A percentile compares a stretch with the other conserved stretches of the same genome.
phyloP scores from a whole-genome alignment of 2,329 filamentous ascomycete species.

The Chaetoscypha palmicola region DNA sequence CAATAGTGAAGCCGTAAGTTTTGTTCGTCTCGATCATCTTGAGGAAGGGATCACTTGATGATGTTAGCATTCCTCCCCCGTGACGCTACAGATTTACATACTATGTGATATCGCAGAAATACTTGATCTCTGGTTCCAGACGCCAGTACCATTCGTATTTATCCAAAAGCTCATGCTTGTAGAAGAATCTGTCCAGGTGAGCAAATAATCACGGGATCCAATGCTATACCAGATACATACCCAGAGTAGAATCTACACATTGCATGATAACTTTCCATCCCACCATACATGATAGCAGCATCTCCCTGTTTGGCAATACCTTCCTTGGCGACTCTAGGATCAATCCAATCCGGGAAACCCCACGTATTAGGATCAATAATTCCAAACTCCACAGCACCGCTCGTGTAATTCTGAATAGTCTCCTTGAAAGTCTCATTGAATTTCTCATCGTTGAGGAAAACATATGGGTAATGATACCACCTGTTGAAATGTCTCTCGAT shows the following conservation, averaged over 20 bases:
- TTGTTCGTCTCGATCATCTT: slow-evolving; percentile 94
- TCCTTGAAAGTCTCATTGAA: slow-evolving; percentile 95
- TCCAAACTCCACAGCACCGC: slow-evolving; percentile 80
- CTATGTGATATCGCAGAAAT: slow-evolving; percentile 99
- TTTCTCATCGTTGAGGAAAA: slow-evolving; percentile 95
- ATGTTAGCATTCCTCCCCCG: slow-evolving; percentile 28
- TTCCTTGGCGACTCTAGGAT: slow-evolving; percentile 87
- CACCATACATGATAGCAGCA: slow-evolving; percentile 97
- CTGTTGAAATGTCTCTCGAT: slow-evolving; percentile 98
- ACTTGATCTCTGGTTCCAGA: slow-evolving; percentile 97
- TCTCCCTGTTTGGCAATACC: slow-evolving; percentile 96
- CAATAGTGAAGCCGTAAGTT: slow-evolving; percentile 98
- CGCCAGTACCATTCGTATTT: slow-evolving; percentile 99
- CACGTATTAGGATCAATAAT: slow-evolving; percentile 87
- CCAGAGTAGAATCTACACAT: slow-evolving; percentile 99
- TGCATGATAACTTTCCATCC: slow-evolving; percentile 96
- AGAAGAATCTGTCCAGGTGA: slow-evolving; percentile 79
- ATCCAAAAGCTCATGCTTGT: slow-evolving; percentile 86
- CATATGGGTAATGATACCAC: slow-evolving; percentile 98
- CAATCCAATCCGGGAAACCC: slow-evolving; percentile 96
- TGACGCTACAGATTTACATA: slow-evolving; percentile 37
- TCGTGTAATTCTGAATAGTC: slow-evolving; percentile 84
- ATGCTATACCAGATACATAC: no score
- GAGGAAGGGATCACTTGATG: slow-evolving; percentile 76
- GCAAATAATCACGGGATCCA: no score